Conservation (phyloP, 2,329 filamentous ascomycete species). For the Lachnellula suecica region DNA sequence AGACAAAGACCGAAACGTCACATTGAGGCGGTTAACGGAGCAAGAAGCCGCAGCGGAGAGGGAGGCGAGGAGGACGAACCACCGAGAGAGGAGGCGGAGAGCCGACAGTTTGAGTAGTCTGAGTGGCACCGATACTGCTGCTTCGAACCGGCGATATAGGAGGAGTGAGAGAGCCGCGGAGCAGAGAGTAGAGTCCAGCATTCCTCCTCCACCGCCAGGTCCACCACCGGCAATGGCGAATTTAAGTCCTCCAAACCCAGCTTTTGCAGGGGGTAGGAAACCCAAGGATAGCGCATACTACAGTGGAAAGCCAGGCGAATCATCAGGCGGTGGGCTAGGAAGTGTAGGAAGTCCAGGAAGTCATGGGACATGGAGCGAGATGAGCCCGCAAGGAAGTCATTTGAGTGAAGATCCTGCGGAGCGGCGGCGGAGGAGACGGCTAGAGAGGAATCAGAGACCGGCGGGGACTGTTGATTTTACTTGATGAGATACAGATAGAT, state of each 20-base stretch:
- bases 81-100: slow-evolving; percentile 41
- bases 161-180: slow-evolving; percentile 50
- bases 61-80: slow-evolving; percentile 24
- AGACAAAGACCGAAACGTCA: slow-evolving; percentile 60
- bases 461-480: slow-evolving; percentile 23
- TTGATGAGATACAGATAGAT: slow-evolving; percentile 8
- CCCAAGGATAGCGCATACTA: slow-evolving; percentile 63
- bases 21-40: slow-evolving; percentile 59
- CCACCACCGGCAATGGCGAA: slow-evolving; percentile 36
- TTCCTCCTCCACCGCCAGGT: background rate
- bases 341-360: slow-evolving; percentile 29
- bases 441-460: slow-evolving; percentile 44
- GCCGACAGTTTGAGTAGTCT: slow-evolving; percentile 55
- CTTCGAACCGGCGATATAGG: slow-evolving; percentile 49
- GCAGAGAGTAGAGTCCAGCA: slow-evolving; percentile 27
- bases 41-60: slow-evolving; percentile 51
- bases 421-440: slow-evolving; percentile 53
- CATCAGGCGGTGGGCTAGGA: slow-evolving; percentile 27
- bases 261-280: slow-evolving; percentile 51
- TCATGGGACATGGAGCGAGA: slow-evolving; percentile 33
- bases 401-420: slow-evolving; percentile 42
- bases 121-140: slow-evolving; percentile 54
- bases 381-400: slow-evolving; percentile 26
- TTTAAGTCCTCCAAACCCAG: slow-evolving; percentile 55
- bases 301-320: slow-evolving; percentile 44